Percentiles rank a stretch among this genome's conserved stretches.
Conservation (phyloP, 1,284 basidiomycete genomes). For the Boletus mariae region DNA sequence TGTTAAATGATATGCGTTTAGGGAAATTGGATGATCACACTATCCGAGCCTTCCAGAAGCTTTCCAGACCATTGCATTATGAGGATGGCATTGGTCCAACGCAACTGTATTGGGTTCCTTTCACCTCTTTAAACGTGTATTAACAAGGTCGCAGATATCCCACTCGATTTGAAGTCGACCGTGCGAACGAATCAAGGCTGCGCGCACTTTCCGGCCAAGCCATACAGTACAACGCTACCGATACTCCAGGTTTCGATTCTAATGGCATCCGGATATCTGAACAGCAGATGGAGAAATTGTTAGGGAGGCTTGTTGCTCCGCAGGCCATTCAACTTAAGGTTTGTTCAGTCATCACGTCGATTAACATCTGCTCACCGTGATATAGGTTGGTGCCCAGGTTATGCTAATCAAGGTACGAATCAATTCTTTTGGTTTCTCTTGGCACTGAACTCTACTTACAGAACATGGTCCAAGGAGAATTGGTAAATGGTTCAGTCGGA, state of each 20-base stretch:
- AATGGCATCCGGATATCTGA: slow-evolving; percentile 21
- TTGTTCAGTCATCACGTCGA: neutral
- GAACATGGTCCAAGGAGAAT: slow-evolving; percentile 50
- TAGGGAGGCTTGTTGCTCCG: slow-evolving; percentile 29
- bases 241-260: slow-evolving; percentile 25
- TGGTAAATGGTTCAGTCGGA: slow-evolving; percentile 92
- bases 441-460: slow-evolving; percentile 21
- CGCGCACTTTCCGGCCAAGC: slow-evolving; percentile 21
- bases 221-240: slow-evolving; percentile 23
- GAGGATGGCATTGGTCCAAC: slow-evolving; percentile 78
- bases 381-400: slow-evolving; percentile 46
- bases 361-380: slow-evolving; percentile 9
- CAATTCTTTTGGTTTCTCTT: neutral
- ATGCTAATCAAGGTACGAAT: slow-evolving; percentile 69
- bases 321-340: slow-evolving; percentile 28
- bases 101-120: slow-evolving; percentile 55
- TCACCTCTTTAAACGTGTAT: neutral
- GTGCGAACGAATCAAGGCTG: slow-evolving; percentile 30
- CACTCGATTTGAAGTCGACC: slow-evolving; percentile 31
- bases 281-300: slow-evolving; percentile 26
- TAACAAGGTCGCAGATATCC: slow-evolving; percentile 25
- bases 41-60: slow-evolving; percentile 53
- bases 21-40: slow-evolving; percentile 54
- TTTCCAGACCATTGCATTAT: slow-evolving; percentile 60
- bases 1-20: slow-evolving; percentile 89